phyloP scores from a whole-genome alignment of 768 basidiomycete species.

The Termitomyces sp. region DNA sequence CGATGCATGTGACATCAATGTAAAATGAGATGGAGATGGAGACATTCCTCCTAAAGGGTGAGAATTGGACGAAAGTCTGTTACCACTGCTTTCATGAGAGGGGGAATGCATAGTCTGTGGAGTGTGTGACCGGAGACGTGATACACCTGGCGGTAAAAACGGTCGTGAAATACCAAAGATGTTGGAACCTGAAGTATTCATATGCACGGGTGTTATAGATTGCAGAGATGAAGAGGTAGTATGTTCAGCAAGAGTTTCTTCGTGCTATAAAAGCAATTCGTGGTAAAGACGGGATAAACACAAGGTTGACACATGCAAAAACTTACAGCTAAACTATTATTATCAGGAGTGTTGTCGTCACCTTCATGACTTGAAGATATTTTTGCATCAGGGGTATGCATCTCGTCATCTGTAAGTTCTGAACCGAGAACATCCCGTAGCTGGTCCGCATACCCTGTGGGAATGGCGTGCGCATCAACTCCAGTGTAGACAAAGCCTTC shows the following conservation, averaged over 20 bases:
- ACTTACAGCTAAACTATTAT: conserved; percentile 25
- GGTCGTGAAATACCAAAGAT: conserved; percentile 41
- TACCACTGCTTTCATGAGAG: conserved; percentile 35
- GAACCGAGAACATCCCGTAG: conserved; percentile 68
- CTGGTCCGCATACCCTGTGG: conserved; percentile 57
- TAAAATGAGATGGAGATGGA: conserved; percentile 59
- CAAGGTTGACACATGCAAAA: neutral
- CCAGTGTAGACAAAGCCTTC: conserved; percentile 73
- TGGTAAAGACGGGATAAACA: neutral
- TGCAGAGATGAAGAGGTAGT: conserved; percentile 31
- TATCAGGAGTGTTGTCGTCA: conserved; percentile 20
- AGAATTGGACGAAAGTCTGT: conserved; percentile 36
- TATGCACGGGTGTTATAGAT: conserved; percentile 31
- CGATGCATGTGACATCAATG: conserved; percentile 64
- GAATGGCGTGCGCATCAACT: conserved; percentile 46
- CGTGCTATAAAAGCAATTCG: conserved; percentile 20
- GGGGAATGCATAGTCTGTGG: conserved; percentile 40
- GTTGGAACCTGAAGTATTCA: conserved; percentile 28
- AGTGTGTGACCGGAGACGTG: conserved; percentile 69
- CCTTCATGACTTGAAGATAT: conserved; percentile 36
- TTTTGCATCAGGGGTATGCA: conserved; percentile 37
- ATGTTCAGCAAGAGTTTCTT: conserved; percentile 28
- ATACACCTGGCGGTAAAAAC: conserved; percentile 70
- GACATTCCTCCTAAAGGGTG: conserved; percentile 38
- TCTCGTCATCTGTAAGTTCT: conserved; percentile 47